Percentiles rank a stretch among this genome's conserved stretches.
Conservation (phyloP, 225 moss, liverwort and hornwort species). For the Thuidium tamariscinum region DNA sequence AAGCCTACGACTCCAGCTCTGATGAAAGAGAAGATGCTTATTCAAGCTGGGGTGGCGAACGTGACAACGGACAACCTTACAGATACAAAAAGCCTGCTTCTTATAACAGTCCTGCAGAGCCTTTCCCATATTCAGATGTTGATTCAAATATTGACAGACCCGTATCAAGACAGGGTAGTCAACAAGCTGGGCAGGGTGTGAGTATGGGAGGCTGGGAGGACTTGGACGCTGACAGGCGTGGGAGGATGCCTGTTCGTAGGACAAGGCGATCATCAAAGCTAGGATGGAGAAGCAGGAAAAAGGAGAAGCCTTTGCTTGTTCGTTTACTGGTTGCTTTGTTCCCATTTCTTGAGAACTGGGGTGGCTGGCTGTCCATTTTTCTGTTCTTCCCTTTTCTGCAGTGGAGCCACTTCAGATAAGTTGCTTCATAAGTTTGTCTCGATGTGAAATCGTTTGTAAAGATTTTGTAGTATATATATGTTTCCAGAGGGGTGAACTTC, state of each 20-base stretch:
- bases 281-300: slow-evolving; percentile 21
- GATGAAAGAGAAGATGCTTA: slow-evolving; percentile 25
- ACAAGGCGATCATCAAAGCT: slow-evolving; percentile 10
- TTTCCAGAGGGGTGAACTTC: neutral
- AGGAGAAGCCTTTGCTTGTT: slow-evolving; percentile 33
- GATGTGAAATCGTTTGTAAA: neutral
- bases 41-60: slow-evolving; percentile 38
- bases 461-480: neutral
- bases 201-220: slow-evolving; percentile 56
- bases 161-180: neutral
- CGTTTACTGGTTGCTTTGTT: slow-evolving; percentile 44
- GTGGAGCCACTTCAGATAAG: neutral
- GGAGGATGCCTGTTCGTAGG: slow-evolving; percentile 39
- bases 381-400: slow-evolving; percentile 20
- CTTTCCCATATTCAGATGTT: neutral
- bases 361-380: slow-evolving; percentile 52
- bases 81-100: slow-evolving; percentile 15
- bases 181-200: slow-evolving; percentile 6
- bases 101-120: neutral
- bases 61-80: slow-evolving; percentile 19
- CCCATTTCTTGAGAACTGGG: slow-evolving; percentile 54
- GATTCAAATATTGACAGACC: neutral
- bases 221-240: slow-evolving; percentile 33
- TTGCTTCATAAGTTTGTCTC: neutral
- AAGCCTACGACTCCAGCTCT: neutral